Base-by-base conservation (phyloP, 73 alveolate species). In the Loxodes magnus region DNA sequence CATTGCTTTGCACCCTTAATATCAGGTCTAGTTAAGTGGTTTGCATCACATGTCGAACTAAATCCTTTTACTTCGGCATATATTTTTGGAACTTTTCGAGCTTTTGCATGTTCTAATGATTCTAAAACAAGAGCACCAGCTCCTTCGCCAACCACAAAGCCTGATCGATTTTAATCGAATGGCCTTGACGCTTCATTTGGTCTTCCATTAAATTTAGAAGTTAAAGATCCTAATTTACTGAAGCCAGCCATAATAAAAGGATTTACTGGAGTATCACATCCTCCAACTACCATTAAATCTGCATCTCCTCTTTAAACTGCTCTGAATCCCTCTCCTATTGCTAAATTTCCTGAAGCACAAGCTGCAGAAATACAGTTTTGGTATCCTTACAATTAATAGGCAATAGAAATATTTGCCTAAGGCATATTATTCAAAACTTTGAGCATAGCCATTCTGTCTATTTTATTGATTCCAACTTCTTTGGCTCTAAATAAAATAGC, bases 261-360 rank as follows among this genome's bases (percentile, higher is more conserved):
- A 58, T 64, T 71, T 27, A 67, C 44, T 12, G 65, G 33, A 33
- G 56, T 62, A 22, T 67, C 95, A 5, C 79, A 67, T 23, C 84
- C 89, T 4, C 95, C 95, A 3, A 82, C 74, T 31, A 83, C 35
- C 67, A 83, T 57, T 3, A 58, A 23, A 41, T 77, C 81, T 29
- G 69, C 63, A 14, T 65, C 57, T 5, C 89, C 91, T 46, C 52
- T 41, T 61, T 71, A 44, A 34, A 83, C 74, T 29, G 50, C 38
- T 43, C 82, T 48, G 52, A 36, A 83, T 10, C 82, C 79, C 23
- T 83, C 91, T 1, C 90, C 95, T 2, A 83, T 71, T 14, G 91
- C 80, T 3, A 64, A 52, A 4, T 56, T 68, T 12, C 95, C 88
- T 23, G 91, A 46, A 16, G 88, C 79, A 44, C 88, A 52, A 20